Base-by-base conservation (phyloP, 1,284 basidiomycete genomes). In the Melanopsichium pennsylvanicum region DNA sequence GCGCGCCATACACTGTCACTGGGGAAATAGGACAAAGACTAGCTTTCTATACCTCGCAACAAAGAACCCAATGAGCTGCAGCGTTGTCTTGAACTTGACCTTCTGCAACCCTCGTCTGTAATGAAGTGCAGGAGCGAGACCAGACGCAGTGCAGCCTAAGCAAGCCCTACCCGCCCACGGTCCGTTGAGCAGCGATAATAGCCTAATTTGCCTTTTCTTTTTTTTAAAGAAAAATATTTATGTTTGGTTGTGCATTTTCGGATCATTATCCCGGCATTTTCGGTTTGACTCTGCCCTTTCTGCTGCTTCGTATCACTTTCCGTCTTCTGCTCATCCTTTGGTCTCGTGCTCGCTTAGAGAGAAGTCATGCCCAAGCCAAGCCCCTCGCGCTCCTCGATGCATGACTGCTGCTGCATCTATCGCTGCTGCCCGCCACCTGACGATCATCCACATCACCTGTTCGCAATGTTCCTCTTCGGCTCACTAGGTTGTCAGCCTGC, bases 361-460 rank as follows among this genome's bases (percentile, higher is more conserved):
- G 4, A 52, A 40, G 31, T 26, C 52, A 48, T 52, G 48, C 38
- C 48, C 47, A 52, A 37, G 43, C 52, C 52, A 52, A 39, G 47
- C 51, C 43, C 59, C 59, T 62, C 32, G 52, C 59, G 46, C 56
- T 37, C 19, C 22, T 54, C 57, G 51, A 56, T 56, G 42, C 52
- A 46, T 46, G 23, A 27, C 26, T 50, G 10, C 36, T 46, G 51
- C 58, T 36, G n/a, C 49, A 45, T 26, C 26, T 15, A 13, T 18
- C 31, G 25, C 40, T 13, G 40, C 27, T 19, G 32, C 21, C 25
- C 37, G 34, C 22, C 18, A 26, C 31, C 23, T 22, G 26, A 26
- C 23, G 34, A 19, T 7, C 18, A n/a, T 21, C 16, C 9, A 27
- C 18, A 33, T 36, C 18, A 27, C 34, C 34, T n/a, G n/a, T n/a